These are phyloP conservation scores for Capsella bursapastoris DNA, from an alignment of 345 rosid genomes.

Conservation along the genomic window DNA sequence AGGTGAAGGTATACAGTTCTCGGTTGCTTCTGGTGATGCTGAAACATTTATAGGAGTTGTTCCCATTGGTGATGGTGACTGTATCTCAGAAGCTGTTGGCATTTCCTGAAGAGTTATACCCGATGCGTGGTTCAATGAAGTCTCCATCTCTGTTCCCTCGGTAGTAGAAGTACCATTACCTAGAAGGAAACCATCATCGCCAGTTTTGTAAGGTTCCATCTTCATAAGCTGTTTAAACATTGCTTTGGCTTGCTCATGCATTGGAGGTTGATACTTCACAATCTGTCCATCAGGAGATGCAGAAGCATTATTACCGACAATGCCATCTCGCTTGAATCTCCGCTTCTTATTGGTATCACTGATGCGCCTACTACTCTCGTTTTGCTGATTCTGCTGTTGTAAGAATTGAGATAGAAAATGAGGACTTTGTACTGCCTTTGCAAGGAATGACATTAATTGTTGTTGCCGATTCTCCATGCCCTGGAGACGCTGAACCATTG, in stretches of 20 bases:
- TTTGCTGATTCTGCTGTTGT: constrained; percentile 92
- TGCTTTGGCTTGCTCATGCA: constrained; percentile 74
- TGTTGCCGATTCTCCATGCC: constrained; percentile 99
- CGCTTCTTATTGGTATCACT: constrained; percentile 84
- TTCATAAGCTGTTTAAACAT: constrained; percentile 74
- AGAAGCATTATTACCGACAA: constrained; percentile 53
- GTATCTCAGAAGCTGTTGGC: constrained; percentile 63
- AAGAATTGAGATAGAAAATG: constrained; percentile 93
- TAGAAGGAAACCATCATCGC: constrained; percentile 57
- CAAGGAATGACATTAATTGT: constrained; percentile 95
- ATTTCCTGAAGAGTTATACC: constrained; percentile 88
- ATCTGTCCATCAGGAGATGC: constrained; percentile 82
- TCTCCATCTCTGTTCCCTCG: constrained; percentile 54
- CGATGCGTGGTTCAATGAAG: constrained; percentile 52
- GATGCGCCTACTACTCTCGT: constrained; percentile 76
- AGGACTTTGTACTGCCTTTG: constrained; percentile 95
- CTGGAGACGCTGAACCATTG: constrained; percentile 90
- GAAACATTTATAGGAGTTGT: constrained; percentile 54
- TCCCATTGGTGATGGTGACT: constrained; percentile 46
- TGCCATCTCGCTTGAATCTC: constrained; percentile 77
- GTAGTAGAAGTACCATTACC: constrained; percentile 55
- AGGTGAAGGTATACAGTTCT: constrained; percentile 47
- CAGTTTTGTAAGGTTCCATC: constrained; percentile 55
- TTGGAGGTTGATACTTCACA: constrained; percentile 79
- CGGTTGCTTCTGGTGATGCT: constrained; percentile 47